phyloP scores from a whole-genome alignment of 2,329 filamentous ascomycete genomes.

The Diaporthe sp. region DNA sequence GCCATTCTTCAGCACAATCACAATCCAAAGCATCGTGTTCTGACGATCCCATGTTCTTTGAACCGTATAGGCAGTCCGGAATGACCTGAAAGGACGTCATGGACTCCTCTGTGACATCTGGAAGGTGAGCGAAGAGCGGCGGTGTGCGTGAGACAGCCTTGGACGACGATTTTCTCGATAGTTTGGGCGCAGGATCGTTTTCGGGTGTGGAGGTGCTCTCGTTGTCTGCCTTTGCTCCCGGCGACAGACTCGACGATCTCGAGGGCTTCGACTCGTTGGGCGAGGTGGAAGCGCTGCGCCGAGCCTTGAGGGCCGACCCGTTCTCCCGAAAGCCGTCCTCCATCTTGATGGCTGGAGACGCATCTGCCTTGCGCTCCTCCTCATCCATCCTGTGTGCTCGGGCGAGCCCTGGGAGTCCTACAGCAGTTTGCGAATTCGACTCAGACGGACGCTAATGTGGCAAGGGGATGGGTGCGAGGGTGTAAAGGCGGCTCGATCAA shows the following conservation, averaged over 20 bases:
- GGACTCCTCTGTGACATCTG: slow-evolving; percentile 83
- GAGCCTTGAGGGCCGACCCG: slow-evolving; percentile 54
- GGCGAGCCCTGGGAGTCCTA: slow-evolving; percentile 5
- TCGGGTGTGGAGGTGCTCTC: slow-evolving; percentile 63
- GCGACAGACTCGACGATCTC: slow-evolving; percentile 57
- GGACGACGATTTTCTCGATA: slow-evolving; percentile 79
- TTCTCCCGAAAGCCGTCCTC: slow-evolving; percentile 54
- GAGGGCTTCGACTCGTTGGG: slow-evolving; percentile 57
- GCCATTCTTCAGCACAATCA: slow-evolving; percentile 94
- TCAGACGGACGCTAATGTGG: background rate
- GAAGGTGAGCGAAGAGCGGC: slow-evolving; percentile 78
- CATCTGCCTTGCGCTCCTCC: slow-evolving; percentile 43
- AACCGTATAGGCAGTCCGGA: slow-evolving; percentile 87
- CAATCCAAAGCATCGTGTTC: slow-evolving; percentile 93
- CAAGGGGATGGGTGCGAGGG: slow-evolving; percentile 24
- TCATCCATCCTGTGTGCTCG: slow-evolving; percentile 44
- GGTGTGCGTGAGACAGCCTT: slow-evolving; percentile 75
- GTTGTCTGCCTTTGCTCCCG: slow-evolving; percentile 61
- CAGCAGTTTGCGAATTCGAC: background rate
- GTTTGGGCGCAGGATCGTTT: slow-evolving; percentile 73
- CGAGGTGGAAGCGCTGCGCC: slow-evolving; percentile 53
- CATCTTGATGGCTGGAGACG: slow-evolving; percentile 52
- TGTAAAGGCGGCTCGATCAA: background rate
- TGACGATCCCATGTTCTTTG: slow-evolving; percentile 90
- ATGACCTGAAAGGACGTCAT: slow-evolving; percentile 84